Evolutionary conservation across 441 rosid species (phyloP).

Genomic region (Corymbia calophylla): DNA sequence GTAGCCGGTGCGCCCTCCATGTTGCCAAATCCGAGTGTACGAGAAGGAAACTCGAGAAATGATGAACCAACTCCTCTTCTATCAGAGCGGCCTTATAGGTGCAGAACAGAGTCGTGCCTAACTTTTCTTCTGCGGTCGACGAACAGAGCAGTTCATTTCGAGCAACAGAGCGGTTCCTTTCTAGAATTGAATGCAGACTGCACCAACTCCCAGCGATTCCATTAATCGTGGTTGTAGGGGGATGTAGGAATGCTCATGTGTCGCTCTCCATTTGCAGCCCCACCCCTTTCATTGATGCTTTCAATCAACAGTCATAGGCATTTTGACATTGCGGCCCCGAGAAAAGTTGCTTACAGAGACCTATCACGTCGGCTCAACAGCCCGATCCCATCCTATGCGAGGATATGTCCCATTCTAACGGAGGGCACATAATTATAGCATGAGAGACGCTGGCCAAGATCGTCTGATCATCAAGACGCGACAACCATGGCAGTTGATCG

Average conservation of each 20-base stretch:
- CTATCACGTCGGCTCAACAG: background rate
- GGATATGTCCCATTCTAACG: background rate
- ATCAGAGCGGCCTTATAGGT: background rate
- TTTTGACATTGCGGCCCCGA: background rate
- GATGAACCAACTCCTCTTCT: background rate
- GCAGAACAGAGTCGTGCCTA: background rate
- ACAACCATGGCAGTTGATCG: background rate
- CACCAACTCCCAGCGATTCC: background rate
- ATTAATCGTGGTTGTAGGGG: background rate
- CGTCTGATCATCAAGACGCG: background rate
- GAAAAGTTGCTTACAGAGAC: background rate
- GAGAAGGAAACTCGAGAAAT: background rate
- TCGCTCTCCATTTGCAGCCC: background rate
- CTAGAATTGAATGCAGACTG: background rate
- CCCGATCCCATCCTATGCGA: background rate
- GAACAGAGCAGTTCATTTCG: background rate
- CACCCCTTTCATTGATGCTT: background rate
- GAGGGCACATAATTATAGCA: background rate
- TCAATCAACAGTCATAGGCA: background rate
- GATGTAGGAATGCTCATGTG: background rate
- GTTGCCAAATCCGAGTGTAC: background rate
- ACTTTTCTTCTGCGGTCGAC: background rate
- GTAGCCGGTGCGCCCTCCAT: slow-evolving; percentile 30
- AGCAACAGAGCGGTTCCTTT: background rate
- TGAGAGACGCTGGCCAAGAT: background rate